Conservation (phyloP, 148 eudicot genomes). For the Heliosperma pusillum region DNA sequence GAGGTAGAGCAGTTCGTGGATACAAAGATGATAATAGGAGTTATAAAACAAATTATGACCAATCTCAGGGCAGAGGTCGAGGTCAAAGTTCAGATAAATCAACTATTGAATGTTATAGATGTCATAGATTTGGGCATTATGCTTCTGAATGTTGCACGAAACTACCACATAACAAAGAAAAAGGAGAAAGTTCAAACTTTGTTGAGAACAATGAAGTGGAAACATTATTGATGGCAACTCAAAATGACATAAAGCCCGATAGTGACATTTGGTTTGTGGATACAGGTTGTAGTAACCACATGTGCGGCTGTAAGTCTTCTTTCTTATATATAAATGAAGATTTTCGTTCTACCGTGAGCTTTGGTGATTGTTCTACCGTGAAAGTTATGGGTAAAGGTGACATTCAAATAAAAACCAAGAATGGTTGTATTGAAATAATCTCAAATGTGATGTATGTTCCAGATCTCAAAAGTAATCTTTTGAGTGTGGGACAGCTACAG, state of each 20-base stretch:
- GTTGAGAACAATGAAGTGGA: conserved; percentile 17
- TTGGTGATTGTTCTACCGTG: conserved; percentile 17
- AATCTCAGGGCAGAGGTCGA: neutral
- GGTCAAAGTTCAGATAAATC: conserved; percentile 17
- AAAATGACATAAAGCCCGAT: conserved; percentile 5
- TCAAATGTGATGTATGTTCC: conserved; percentile 23
- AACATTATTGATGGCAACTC: conserved; percentile 14
- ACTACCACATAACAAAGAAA: conserved; percentile 5
- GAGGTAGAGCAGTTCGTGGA: neutral
- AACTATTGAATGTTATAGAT: conserved; percentile 23
- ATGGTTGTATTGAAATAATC: conserved; percentile 16
- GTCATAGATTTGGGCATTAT: conserved; percentile 26
- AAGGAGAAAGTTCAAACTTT: conserved; percentile 16
- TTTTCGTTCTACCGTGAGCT: conserved; percentile 17
- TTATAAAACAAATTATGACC: neutral
- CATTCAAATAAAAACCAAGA: conserved; percentile 17
- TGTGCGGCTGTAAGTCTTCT: conserved; percentile 15
- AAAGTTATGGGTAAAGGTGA: conserved; percentile 23
- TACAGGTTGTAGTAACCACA: conserved; percentile 23
- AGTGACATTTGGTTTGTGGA: conserved; percentile 19
- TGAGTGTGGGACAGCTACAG: conserved; percentile 19
- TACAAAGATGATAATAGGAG: neutral
- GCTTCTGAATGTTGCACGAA: conserved; percentile 25
- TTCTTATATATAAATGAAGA: conserved; percentile 22
- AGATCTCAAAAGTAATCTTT: conserved; percentile 20